A percentile compares a stretch with the other conserved stretches of the same genome.
phyloP scores from a whole-genome alignment of 1,284 basidiomycete genomes.

The Pascua guehoae region DNA sequence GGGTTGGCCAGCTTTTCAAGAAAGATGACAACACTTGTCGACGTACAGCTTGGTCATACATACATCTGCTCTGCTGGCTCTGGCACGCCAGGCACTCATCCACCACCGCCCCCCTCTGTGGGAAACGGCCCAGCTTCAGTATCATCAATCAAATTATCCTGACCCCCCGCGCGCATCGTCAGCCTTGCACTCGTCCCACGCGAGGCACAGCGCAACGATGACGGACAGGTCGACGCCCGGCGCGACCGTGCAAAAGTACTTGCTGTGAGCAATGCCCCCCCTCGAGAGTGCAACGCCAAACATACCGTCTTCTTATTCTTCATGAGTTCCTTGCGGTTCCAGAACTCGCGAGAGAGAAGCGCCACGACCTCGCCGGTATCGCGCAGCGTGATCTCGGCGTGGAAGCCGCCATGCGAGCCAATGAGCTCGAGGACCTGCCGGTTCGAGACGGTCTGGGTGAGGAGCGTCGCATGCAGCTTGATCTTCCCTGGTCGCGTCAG shows the following conservation, averaged over 20 bases:
- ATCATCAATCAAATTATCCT: too few relatives aligned
- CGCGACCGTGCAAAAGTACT: neutral
- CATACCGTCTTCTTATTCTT: constrained; percentile 2
- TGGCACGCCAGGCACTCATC: too few relatives aligned
- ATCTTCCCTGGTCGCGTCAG: neutral
- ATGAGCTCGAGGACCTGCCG: neutral
- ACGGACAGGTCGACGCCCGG: neutral
- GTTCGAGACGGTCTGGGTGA: neutral
- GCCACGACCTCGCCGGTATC: neutral
- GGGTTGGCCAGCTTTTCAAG: too few relatives aligned
- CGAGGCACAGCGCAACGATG: neutral
- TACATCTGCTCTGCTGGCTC: too few relatives aligned
- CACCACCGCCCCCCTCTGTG: too few relatives aligned
- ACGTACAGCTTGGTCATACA: too few relatives aligned
- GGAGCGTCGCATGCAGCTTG: neutral
- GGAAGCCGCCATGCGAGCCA: neutral
- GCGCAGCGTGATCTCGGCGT: neutral
- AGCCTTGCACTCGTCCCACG: constrained; percentile 1
- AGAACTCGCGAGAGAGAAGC: neutral
- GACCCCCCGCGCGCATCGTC: neutral
- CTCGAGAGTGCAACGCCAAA: neutral
- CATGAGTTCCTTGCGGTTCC: neutral
- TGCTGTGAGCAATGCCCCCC: neutral
- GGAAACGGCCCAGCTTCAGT: too few relatives aligned
- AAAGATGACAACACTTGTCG: too few relatives aligned